A percentile compares a stretch with the other conserved stretches of the same genome.
phyloP scores from a whole-genome alignment of 495 filamentous ascomycete species.

The Aspergillus sparsus region DNA sequence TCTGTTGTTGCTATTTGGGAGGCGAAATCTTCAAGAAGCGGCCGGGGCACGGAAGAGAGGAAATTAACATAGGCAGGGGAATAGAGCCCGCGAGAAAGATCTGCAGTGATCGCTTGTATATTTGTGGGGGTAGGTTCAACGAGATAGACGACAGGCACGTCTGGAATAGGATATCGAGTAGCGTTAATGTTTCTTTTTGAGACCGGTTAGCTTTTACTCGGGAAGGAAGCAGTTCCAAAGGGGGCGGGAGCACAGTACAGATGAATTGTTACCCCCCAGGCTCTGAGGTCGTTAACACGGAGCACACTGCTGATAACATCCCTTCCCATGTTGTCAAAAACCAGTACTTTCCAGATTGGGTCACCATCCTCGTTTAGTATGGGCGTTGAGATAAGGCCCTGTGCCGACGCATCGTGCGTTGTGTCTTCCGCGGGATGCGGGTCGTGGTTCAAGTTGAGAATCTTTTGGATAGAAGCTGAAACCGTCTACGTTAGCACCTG shows the following conservation, averaged over 20 bases:
- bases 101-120: slow-evolving; percentile 77
- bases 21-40: slow-evolving; percentile 94
- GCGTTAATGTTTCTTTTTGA: slow-evolving; percentile 71
- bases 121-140: slow-evolving; percentile 85
- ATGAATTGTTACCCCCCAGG: slow-evolving; percentile 96
- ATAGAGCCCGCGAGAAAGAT: slow-evolving; percentile 85
- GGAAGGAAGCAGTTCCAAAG: not conserved
- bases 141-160: slow-evolving; percentile 94
- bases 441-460: slow-evolving; percentile 89
- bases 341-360: slow-evolving; percentile 72
- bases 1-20: slow-evolving; percentile 78
- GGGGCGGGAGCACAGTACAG: slow-evolving; percentile 55
- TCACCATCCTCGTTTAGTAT: slow-evolving; percentile 88
- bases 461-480: slow-evolving; percentile 88
- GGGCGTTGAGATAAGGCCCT: slow-evolving; percentile 70
- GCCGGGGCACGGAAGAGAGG: slow-evolving; percentile 87
- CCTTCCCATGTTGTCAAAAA: slow-evolving; percentile 68
- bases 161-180: slow-evolving; percentile 84
- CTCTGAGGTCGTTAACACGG: slow-evolving; percentile 85
- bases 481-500: slow-evolving; percentile 1
- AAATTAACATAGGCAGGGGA: slow-evolving; percentile 97
- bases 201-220: not conserved
- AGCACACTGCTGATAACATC: slow-evolving; percentile 91
- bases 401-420: slow-evolving; percentile 54
- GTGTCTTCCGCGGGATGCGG: slow-evolving; percentile 54